Conservation (phyloP, 192 early-diverging fungal species). For the Chytriomyces sp. region DNA sequence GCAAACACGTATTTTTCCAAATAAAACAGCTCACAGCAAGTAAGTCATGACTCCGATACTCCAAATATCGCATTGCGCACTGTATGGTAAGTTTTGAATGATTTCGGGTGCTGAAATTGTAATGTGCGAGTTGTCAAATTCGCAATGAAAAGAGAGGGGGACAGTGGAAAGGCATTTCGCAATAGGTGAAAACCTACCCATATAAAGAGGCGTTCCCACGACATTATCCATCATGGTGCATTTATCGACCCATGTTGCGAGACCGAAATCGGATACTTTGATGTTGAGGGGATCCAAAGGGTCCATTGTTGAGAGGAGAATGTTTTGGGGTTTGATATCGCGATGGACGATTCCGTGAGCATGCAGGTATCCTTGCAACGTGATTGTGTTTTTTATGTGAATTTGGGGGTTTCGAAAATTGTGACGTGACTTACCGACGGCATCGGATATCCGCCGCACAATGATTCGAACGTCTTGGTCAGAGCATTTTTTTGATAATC, state of each 20-base stretch:
- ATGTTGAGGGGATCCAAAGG: slow-evolving; percentile 52
- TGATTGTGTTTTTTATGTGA: neutral
- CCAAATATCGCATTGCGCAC: slow-evolving; percentile 60
- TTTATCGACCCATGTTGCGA: slow-evolving; percentile 52
- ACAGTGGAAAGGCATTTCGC: neutral
- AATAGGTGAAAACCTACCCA: slow-evolving; percentile 4
- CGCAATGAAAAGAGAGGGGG: neutral
- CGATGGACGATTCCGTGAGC: slow-evolving; percentile 56
- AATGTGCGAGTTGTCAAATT: neutral
- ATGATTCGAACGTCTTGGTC: slow-evolving; percentile 40
- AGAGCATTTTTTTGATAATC: slow-evolving; percentile 21
- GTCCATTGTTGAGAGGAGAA: slow-evolving; percentile 57
- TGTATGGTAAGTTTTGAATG: slow-evolving; percentile 56
- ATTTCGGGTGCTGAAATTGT: slow-evolving; percentile 55
- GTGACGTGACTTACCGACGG: slow-evolving; percentile 25
- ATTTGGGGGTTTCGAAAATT: neutral
- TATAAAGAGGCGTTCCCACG: slow-evolving; percentile 45
- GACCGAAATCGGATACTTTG: slow-evolving; percentile 57
- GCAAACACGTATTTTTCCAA: too few relatives aligned
- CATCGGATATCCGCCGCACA: slow-evolving; percentile 26
- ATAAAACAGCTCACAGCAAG: slow-evolving; percentile 45
- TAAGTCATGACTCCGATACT: slow-evolving; percentile 63
- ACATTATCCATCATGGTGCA: slow-evolving; percentile 53
- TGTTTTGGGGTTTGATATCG: slow-evolving; percentile 84
- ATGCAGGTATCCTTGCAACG: slow-evolving; percentile 26